phyloP scores from a whole-genome alignment of 2,329 filamentous ascomycete genomes.

The Scortechinia acanthostroma region DNA sequence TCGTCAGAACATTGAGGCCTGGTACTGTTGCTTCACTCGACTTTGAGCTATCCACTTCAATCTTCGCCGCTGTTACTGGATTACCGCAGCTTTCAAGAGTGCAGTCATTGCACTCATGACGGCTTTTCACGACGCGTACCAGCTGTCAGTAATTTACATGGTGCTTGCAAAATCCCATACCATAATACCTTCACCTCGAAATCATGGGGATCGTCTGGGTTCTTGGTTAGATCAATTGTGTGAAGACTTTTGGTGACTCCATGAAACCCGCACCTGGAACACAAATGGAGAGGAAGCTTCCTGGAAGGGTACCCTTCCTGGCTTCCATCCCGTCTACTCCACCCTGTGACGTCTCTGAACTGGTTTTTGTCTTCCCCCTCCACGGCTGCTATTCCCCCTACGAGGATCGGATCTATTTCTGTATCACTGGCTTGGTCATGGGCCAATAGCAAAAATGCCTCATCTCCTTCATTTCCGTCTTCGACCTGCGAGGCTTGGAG shows the following conservation, averaged over 20 bases:
- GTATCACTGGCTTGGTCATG: slow-evolving; percentile 4
- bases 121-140: neutral
- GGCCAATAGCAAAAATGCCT: slow-evolving; percentile 4
- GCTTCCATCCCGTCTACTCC: neutral
- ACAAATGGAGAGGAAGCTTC: too few species aligned
- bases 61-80: slow-evolving; percentile 4
- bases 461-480: slow-evolving; percentile 4
- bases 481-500: slow-evolving; percentile 4
- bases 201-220: neutral
- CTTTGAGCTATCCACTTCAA: slow-evolving; percentile 4
- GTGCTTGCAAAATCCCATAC: neutral
- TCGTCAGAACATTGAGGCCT: slow-evolving; percentile 3
- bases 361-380: slow-evolving; percentile 3
- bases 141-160: neutral
- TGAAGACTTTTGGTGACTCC: neutral
- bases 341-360: neutral
- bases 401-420: slow-evolving; percentile 3
- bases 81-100: slow-evolving; percentile 4
- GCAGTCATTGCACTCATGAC: neutral
- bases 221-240: neutral
- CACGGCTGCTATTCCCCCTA: slow-evolving; percentile 3
- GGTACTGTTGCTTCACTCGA: slow-evolving; percentile 4
- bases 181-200: neutral
- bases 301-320: neutral
- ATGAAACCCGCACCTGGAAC: too few species aligned